A percentile compares a stretch with the other conserved stretches of the same genome.
These are phyloP conservation scores for Eimeria sp. DNA, from an alignment of 169 alveolate genomes.

Conservation along the genomic window DNA sequence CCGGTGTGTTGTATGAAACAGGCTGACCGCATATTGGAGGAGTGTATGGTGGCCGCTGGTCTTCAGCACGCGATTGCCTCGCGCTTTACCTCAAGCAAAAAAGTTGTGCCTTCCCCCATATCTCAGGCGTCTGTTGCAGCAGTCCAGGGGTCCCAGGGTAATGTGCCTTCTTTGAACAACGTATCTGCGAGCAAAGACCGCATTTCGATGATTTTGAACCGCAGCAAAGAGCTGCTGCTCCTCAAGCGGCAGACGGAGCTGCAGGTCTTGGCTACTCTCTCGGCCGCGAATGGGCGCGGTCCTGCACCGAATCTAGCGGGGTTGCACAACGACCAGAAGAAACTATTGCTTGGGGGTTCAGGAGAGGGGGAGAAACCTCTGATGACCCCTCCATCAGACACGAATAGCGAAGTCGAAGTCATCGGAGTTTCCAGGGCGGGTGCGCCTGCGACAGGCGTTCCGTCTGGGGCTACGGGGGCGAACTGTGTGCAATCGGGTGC, in stretches of 20 bases:
- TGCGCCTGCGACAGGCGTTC: conserved; percentile 10
- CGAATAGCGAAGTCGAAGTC: conserved; percentile 77
- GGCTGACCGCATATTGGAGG: conserved; percentile 78
- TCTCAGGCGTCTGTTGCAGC: conserved; percentile 15
- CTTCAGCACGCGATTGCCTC: conserved; percentile 79
- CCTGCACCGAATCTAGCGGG: conserved; percentile 6
- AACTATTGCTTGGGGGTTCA: conserved; percentile 5
- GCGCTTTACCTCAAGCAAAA: conserved; percentile 46
- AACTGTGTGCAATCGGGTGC: conserved; percentile 29
- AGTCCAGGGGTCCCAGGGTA: conserved; percentile 12
- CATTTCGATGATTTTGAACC: conserved; percentile 54
- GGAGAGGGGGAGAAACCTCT: conserved; percentile 46
- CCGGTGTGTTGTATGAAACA: not conserved
- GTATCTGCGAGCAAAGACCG: conserved; percentile 34
- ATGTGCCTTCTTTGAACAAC: not conserved
- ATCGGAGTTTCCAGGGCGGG: conserved; percentile 34
- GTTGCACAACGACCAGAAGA: conserved; percentile 41
- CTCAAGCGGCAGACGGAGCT: conserved; percentile 57
- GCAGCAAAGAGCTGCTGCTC: conserved; percentile 70
- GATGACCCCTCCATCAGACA: conserved; percentile 52
- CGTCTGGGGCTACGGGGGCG: not conserved
- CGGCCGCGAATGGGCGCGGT: conserved; percentile 53
- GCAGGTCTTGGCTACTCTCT: conserved; percentile 48
- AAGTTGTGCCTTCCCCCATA: conserved; percentile 19
- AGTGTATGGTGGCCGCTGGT: conserved; percentile 79